Percentiles rank a stretch among this genome's conserved stretches.
Evolutionary conservation across 2,329 filamentous ascomycete species (phyloP).

Genomic region (Colletotrichum phormii): DNA sequence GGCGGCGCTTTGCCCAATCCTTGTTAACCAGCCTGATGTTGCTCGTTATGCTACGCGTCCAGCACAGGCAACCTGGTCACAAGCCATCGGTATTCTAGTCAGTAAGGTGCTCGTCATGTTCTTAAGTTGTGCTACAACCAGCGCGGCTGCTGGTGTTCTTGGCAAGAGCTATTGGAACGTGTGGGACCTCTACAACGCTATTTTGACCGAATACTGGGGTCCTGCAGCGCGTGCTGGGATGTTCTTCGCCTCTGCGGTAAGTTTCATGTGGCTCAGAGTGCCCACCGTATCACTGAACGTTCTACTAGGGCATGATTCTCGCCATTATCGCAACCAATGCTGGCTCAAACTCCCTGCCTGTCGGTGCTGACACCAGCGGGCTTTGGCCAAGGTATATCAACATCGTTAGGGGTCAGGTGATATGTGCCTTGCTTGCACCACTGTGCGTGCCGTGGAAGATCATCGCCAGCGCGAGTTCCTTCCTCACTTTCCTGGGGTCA

Average conservation of each 20-base stretch:
- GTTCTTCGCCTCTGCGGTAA: slow-evolving; percentile 49
- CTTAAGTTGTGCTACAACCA: slow-evolving; percentile 52
- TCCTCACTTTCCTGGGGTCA: slow-evolving; percentile 41
- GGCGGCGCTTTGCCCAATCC: slow-evolving; percentile 48
- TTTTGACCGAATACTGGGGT: slow-evolving; percentile 52
- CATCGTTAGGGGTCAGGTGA: slow-evolving; percentile 45
- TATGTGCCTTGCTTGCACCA: slow-evolving; percentile 45
- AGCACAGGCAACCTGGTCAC: slow-evolving; percentile 43
- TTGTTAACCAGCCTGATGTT: slow-evolving; percentile 55
- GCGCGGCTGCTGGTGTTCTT: slow-evolving; percentile 46
- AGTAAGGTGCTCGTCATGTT: slow-evolving; percentile 53
- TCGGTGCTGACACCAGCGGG: slow-evolving; percentile 46
- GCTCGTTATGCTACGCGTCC: slow-evolving; percentile 48
- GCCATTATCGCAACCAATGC: slow-evolving; percentile 40
- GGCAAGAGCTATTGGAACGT: slow-evolving; percentile 56
- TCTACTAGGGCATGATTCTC: slow-evolving; percentile 34
- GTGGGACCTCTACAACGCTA: slow-evolving; percentile 54
- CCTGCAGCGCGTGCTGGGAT: slow-evolving; percentile 51
- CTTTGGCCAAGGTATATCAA: slow-evolving; percentile 45
- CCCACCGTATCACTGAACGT: background rate
- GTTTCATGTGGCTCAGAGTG: background rate
- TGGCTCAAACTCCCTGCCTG: slow-evolving; percentile 45
- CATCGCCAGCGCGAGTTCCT: slow-evolving; percentile 37
- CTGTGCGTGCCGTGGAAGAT: slow-evolving; percentile 48
- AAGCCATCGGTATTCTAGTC: slow-evolving; percentile 50